Percentiles rank a stretch among this genome's conserved stretches.
Evolutionary conservation across 176 grass and related monocot genomes (phyloP).

Genomic region (Paspalum notatum): DNA sequence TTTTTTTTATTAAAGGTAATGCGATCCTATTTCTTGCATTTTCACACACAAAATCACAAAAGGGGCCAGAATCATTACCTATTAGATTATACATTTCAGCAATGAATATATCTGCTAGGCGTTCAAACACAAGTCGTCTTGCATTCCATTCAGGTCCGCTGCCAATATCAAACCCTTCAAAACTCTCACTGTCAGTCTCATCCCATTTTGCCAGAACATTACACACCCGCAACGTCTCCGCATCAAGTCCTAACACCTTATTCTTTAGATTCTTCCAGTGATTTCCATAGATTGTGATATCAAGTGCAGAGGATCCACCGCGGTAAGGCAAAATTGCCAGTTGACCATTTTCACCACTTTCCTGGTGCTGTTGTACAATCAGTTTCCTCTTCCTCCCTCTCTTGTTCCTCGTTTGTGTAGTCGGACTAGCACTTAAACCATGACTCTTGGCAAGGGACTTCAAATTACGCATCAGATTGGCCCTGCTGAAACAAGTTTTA

Average conservation of each 20-base stretch:
- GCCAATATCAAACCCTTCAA: slow-evolving; percentile 56
- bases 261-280: not conserved
- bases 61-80: slow-evolving; percentile 34
- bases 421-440: not conserved
- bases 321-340: slow-evolving; percentile 29
- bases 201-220: slow-evolving; percentile 37
- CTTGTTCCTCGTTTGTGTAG: not conserved
- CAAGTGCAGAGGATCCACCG: not conserved
- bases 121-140: not conserved
- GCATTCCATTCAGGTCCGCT: slow-evolving; percentile 38
- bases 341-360: not conserved
- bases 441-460: slow-evolving; percentile 17
- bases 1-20: slow-evolving; percentile 10
- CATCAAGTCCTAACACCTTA: slow-evolving; percentile 34
- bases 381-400: slow-evolving; percentile 33
- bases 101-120: slow-evolving; percentile 37
- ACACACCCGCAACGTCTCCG: slow-evolving; percentile 33
- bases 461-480: slow-evolving; percentile 36
- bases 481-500: slow-evolving; percentile 21
- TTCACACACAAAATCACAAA: slow-evolving; percentile 8
- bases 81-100: slow-evolving; percentile 23
- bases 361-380: not conserved
- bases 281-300: not conserved
- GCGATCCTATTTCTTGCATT: not conserved
- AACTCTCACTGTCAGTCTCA: slow-evolving; percentile 36